Evolutionary conservation across 1,139 yeast genomes (phyloP).

Genomic region (Yamadazyma kanchanaburiensis): DNA sequence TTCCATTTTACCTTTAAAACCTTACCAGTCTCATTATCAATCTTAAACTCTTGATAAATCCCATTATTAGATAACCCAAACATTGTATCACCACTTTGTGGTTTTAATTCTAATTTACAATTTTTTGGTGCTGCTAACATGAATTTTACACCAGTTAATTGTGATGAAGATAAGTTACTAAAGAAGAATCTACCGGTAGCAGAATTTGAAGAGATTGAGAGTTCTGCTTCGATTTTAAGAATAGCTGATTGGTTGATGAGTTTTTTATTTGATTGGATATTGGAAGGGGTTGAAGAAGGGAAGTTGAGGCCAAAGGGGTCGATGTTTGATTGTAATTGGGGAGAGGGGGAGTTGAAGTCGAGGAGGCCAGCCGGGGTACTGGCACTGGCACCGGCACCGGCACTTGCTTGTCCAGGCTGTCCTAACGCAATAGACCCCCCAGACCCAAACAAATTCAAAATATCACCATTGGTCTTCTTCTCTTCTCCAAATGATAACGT

Average conservation of each 20-base stretch:
- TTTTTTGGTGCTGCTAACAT: conserved; percentile 81
- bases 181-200: conserved; percentile 37
- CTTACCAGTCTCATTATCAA: conserved; percentile 49
- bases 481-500: conserved; percentile 46
- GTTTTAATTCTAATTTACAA: conserved; percentile 60
- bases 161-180: conserved; percentile 35
- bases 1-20: conserved; percentile 81
- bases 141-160: conserved; percentile 51
- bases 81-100: conserved; percentile 63
- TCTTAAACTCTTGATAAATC: conserved; percentile 56
- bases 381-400: conserved; percentile 5
- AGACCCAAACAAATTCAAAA: conserved; percentile 42
- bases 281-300: conserved; percentile 36
- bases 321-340: conserved; percentile 46
- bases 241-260: conserved; percentile 45
- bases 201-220: conserved; percentile 19
- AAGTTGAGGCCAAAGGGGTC: conserved; percentile 55
- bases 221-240: conserved; percentile 49
- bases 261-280: conserved; percentile 20
- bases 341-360: conserved; percentile 41
- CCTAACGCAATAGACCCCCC: conserved; percentile 47
- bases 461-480: conserved; percentile 24
- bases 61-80: conserved; percentile 51
- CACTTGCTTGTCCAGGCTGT: conserved; percentile 1
- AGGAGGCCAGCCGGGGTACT: conserved; percentile 14